Base-by-base conservation (phyloP, 2,329 filamentous ascomycete genomes). In the Colletotrichum tabaci region DNA sequence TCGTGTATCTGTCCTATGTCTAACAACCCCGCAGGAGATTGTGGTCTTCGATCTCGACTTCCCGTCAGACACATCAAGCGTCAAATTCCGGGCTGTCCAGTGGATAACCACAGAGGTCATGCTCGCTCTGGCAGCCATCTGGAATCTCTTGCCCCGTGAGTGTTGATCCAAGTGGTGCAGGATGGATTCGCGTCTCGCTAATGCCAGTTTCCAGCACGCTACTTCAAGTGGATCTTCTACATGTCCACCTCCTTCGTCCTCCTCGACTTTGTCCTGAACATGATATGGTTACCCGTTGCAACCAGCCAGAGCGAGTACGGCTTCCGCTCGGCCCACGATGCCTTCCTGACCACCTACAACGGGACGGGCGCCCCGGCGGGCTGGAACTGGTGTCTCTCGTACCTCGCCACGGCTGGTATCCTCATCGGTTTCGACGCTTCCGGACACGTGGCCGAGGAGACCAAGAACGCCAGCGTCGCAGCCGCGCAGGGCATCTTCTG, bases 311-410 rank as follows among this genome's bases (percentile, higher is more conserved):
- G 86, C 0, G 38, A 38, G 18, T 86, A 85, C 76, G 89, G 89
- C 2, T 90, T 91, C 78, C 86, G 88, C n/a, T 83, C 87, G 1
- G 83, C 89, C 0, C 82, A 88, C 46, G 88, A 89, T 71, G 88
- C 88, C 10, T 90, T 91, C 77, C 87, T 89, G 80, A 85, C 87
- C 15, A 90, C 88, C 0, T 89, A 89, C 76, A 91, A 91, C 67
- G 86, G 85, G 2, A 88, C 86, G 13, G 86, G 86, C 13, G 86
- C 86, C 1, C 87, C 88, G 0, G 81, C 84, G 1, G 88, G 85
- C 3, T 90, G 89, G 88, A 90, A 91, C 76, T 90, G 88, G 89
- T 90, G 88, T 79, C 82, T 91, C 4, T 89, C 87, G 4, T 91
- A 88, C 77, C 85, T 89, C 35, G 88, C 88, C 1, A 90, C 89